Evolutionary conservation across 805 yeast genomes (phyloP).

Genomic region (Saccharomycopsis babjevae): DNA sequence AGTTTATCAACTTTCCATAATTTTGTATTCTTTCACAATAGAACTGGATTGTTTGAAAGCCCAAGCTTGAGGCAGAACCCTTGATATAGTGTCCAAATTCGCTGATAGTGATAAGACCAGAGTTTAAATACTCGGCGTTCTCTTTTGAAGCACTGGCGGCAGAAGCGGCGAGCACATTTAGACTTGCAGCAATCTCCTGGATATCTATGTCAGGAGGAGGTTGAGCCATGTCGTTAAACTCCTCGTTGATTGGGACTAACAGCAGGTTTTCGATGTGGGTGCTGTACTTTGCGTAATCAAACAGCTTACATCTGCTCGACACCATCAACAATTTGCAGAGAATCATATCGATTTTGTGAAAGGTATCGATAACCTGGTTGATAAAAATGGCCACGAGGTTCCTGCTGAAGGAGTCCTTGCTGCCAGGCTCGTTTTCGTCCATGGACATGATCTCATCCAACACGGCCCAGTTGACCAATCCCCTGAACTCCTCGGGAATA

Average conservation of each 20-base stretch:
- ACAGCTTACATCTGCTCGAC: neutral
- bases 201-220: slow-evolving; percentile 11
- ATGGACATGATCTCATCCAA: slow-evolving; percentile 80
- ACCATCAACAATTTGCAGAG: slow-evolving; percentile 24
- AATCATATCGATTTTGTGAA: slow-evolving; percentile 56
- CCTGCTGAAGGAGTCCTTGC: slow-evolving; percentile 53
- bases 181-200: slow-evolving; percentile 18
- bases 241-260: slow-evolving; percentile 11
- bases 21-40: slow-evolving; percentile 93
- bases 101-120: slow-evolving; percentile 40
- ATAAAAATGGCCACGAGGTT: slow-evolving; percentile 73
- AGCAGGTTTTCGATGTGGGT: slow-evolving; percentile 8
- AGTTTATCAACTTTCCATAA: slow-evolving; percentile 39
- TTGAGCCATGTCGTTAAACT: slow-evolving; percentile 15
- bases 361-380: slow-evolving; percentile 80
- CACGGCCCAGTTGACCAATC: slow-evolving; percentile 79
- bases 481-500: slow-evolving; percentile 32
- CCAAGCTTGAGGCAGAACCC: slow-evolving; percentile 93
- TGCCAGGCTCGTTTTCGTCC: slow-evolving; percentile 85
- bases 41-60: slow-evolving; percentile 68
- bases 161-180: slow-evolving; percentile 10
- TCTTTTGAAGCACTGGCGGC: slow-evolving; percentile 18
- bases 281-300: slow-evolving; percentile 11
- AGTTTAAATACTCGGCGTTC: slow-evolving; percentile 25
- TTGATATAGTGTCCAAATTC: slow-evolving; percentile 85